These are phyloP conservation scores for Suhomyces choctaworum DNA, from an alignment of 1,139 yeast species.

Conservation along the genomic window DNA sequence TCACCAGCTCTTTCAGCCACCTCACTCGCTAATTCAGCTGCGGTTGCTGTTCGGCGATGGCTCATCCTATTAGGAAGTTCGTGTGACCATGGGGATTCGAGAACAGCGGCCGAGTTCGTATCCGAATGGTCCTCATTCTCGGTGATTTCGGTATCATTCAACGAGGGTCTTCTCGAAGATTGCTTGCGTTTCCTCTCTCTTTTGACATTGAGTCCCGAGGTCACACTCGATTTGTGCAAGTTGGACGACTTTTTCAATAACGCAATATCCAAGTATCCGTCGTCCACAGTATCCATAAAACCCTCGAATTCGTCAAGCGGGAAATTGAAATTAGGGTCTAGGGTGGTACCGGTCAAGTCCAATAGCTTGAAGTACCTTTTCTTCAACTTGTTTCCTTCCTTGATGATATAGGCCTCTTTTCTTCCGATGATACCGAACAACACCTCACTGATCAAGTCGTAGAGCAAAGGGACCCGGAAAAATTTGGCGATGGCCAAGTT, in stretches of 20 bases:
- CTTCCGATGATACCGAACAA: slow-evolving; percentile 67
- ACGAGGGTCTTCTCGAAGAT: slow-evolving; percentile 10
- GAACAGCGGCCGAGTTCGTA: not conserved
- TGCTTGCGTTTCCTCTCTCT: slow-evolving; percentile 15
- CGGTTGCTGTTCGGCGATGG: not conserved
- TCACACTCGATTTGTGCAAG: slow-evolving; percentile 24
- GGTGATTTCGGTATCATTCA: slow-evolving; percentile 5
- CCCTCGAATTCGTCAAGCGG: slow-evolving; percentile 50
- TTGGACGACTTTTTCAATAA: slow-evolving; percentile 48
- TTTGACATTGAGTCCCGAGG: slow-evolving; percentile 16
- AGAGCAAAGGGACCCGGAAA: slow-evolving; percentile 65
- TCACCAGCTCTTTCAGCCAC: not conserved
- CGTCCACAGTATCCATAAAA: slow-evolving; percentile 53
- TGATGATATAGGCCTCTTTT: slow-evolving; percentile 55
- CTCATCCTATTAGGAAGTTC: not conserved
- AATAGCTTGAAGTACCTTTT: slow-evolving; percentile 28
- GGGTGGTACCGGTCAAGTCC: slow-evolving; percentile 24
- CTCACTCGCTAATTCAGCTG: not conserved
- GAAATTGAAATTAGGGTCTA: slow-evolving; percentile 29
- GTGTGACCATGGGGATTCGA: not conserved
- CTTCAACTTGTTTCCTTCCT: slow-evolving; percentile 40
- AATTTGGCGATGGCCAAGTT: slow-evolving; percentile 60
- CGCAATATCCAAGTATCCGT: slow-evolving; percentile 61
- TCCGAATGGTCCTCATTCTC: slow-evolving; percentile 4
- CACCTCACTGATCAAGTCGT: slow-evolving; percentile 67